Evolutionary conservation across 805 yeast genomes (phyloP).

Genomic region (Yamadazyma phyllophila): DNA sequence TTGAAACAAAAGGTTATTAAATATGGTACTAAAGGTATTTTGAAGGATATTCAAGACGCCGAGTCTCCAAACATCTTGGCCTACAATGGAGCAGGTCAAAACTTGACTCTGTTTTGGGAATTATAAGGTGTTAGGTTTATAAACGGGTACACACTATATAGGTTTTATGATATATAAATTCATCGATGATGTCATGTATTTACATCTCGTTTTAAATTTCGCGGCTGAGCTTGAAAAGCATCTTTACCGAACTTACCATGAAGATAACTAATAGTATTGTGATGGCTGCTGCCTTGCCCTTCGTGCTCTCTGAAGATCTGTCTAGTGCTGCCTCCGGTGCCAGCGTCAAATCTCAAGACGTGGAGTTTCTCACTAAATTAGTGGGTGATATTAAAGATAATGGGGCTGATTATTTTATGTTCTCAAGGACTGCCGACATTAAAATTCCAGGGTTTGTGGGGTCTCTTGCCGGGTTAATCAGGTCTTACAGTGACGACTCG

Average conservation of each 20-base stretch:
- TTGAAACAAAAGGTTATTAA: constrained; percentile 52
- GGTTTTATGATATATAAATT: background rate
- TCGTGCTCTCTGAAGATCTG: background rate
- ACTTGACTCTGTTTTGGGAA: constrained; percentile 51
- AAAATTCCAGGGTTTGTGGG: constrained; percentile 27
- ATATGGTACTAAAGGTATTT: constrained; percentile 48
- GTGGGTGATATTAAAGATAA: constrained; percentile 32
- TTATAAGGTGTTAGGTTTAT: background rate
- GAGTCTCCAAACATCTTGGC: constrained; percentile 62
- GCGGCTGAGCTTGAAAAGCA: background rate
- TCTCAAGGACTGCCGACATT: constrained; percentile 22
- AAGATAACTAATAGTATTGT: background rate
- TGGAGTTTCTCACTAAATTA: constrained; percentile 34
- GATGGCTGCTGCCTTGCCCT: background rate
- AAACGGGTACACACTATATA: background rate
- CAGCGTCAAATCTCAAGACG: constrained; percentile 14
- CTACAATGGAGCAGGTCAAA: constrained; percentile 60
- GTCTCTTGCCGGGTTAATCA: constrained; percentile 26
- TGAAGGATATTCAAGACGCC: constrained; percentile 41
- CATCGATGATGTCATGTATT: background rate
- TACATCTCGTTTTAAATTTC: background rate
- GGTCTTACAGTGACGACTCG: constrained; percentile 35
- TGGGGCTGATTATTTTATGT: constrained; percentile 25
- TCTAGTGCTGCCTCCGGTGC: background rate
- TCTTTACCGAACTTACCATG: background rate